Evolutionary conservation across 805 yeast genomes (phyloP).

Genomic region (Candida suzukii): DNA sequence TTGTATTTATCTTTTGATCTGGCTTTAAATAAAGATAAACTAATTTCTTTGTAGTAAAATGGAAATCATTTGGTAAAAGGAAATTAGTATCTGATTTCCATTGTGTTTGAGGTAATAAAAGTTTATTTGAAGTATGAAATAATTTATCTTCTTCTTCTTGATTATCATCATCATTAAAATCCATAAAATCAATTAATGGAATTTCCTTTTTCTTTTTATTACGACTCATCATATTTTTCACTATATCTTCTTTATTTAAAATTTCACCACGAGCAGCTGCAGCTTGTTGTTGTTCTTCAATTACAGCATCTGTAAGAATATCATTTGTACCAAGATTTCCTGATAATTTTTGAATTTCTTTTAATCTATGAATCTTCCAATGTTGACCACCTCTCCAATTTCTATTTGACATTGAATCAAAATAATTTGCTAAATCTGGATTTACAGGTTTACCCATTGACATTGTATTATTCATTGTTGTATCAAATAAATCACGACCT

Average conservation of each 20-base stretch:
- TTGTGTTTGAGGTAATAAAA: conserved; percentile 15
- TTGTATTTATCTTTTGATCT: conserved; percentile 20
- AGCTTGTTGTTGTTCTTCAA: conserved; percentile 2
- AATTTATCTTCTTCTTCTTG: conserved; percentile 17
- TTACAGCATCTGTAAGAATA: not conserved
- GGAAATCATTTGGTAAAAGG: conserved; percentile 42
- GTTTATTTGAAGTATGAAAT: conserved; percentile 19
- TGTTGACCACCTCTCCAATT: conserved; percentile 93
- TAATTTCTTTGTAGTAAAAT: conserved; percentile 40
- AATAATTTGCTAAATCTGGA: conserved; percentile 56
- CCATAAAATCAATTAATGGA: conserved; percentile 20
- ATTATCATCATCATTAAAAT: conserved; percentile 21
- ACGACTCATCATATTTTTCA: not conserved
- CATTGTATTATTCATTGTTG: too few species aligned
- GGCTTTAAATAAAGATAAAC: conserved; percentile 43
- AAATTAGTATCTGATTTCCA: conserved; percentile 13
- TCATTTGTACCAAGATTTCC: too few species aligned
- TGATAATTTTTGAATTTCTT: conserved; percentile 5
- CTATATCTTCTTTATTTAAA: not conserved
- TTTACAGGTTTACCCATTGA: conserved; percentile 33
- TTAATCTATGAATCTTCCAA: conserved; percentile 66
- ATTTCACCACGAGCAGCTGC: not conserved
- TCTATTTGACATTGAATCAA: conserved; percentile 60
- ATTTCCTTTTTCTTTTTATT: conserved; percentile 23
- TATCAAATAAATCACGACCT: conserved; percentile 9